Base-by-base conservation (phyloP, 2,329 filamentous ascomycete genomes). In the Colletotrichum sp. region DNA sequence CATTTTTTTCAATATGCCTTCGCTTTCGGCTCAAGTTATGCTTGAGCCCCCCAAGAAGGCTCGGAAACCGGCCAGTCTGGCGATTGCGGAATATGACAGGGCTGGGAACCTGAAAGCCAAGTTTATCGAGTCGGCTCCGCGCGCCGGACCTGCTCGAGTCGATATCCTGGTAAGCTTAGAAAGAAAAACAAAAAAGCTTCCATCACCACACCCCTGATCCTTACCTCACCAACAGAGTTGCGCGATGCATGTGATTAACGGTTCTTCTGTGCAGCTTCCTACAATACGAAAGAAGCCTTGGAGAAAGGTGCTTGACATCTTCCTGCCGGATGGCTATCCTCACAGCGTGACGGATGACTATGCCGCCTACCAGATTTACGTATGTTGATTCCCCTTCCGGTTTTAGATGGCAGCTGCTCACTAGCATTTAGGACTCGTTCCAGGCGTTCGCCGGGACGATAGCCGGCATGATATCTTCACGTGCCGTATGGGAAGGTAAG, bases 381-480 rank as follows among this genome's bases (percentile, higher is more conserved):
- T 69, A 28, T 15, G 70, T 59, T 16, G 12, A n/a, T n/a, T 12
- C 18, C 4, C 10, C n/a, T n/a, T 8, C 15, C 7, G 7, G 9
- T 6, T 8, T 2, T 4, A 6, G 13, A 10, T n/a, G 6, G 18
- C 4, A 26, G 3, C 8, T 12, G 18, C 64, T 76, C 4, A 74
- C 4, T 3, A 8, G 8, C 3, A 10, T 21, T n/a, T 4, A 76
- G 74, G 74, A 76, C n/a, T 76, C 74, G 5, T 30, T 76, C 18
- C 74, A 76, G 62, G 74, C 74, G 21, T 76, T 76, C 28, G 74
- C 74, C 12, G 74, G 74, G 18, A 67, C 74, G 5, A 76, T 76
- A 13, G 74, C 74, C 70, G 74, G 74, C 13, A 76, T 76, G 74
- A 76, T 76, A 44, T 76, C 74, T 9, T 76, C 74, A 24, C 74